Percentiles rank a stretch among this genome's conserved stretches.
Conservation (phyloP, 1,284 basidiomycete genomes). For the Naganishia liquefaciens region DNA sequence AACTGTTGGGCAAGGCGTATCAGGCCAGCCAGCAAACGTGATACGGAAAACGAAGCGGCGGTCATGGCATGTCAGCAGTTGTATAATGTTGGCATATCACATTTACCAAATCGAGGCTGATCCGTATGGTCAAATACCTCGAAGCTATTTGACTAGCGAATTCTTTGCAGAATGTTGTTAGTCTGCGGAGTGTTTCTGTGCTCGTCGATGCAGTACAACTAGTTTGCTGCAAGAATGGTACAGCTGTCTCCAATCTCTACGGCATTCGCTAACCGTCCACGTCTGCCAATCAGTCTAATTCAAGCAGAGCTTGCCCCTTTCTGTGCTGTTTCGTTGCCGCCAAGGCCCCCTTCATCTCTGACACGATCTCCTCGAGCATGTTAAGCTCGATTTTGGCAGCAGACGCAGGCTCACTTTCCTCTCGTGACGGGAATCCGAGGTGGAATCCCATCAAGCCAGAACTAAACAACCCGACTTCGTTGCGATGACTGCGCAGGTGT, state of each 20-base stretch:
- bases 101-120: too few species aligned
- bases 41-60: background rate
- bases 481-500: slow-evolving; percentile 29
- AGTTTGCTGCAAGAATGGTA: too few species aligned
- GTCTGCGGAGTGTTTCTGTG: too few species aligned
- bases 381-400: slow-evolving; percentile 30
- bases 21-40: slow-evolving; percentile 8
- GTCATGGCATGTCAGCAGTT: slow-evolving; percentile 6
- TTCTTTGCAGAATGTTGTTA: too few species aligned
- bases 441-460: slow-evolving; percentile 33
- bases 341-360: slow-evolving; percentile 32
- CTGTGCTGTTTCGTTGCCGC: slow-evolving; percentile 22
- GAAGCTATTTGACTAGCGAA: too few species aligned
- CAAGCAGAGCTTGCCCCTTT: slow-evolving; percentile 8
- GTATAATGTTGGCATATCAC: background rate
- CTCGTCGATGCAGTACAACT: too few species aligned
- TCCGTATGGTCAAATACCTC: too few species aligned
- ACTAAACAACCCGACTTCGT: slow-evolving; percentile 26
- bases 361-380: slow-evolving; percentile 28
- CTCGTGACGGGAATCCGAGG: slow-evolving; percentile 22
- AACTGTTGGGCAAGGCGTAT: slow-evolving; percentile 57
- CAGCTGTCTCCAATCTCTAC: too few species aligned
- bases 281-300: background rate
- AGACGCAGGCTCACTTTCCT: slow-evolving; percentile 24
- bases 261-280: too few species aligned